Base-by-base conservation (phyloP, 257 asterid species). In the Rubia yunnanensis region DNA sequence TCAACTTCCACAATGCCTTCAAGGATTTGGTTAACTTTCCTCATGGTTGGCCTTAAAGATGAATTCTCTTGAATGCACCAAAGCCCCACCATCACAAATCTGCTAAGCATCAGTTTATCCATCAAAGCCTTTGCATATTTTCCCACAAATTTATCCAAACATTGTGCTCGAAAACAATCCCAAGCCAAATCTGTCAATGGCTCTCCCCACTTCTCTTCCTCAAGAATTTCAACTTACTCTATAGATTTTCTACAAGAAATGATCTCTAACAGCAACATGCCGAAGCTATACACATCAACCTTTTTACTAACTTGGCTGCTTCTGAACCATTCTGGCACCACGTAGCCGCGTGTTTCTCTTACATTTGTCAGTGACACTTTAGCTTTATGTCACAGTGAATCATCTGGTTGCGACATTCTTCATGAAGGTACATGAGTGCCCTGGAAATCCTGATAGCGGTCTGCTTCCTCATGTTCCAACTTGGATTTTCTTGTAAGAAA, bases 401-500 rank as follows among this genome's bases (percentile, higher is more conserved):
- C 4, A 35, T 35, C 9, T 4, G 39, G 9, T 3, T 35, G 39
- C 9, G 4, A 8, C 39, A 35, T 35, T 35, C 39, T 35, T 35
- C 39, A 35, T 35, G 39, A 4, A 35, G 39, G 39, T 35, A 35
- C 4, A 35, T 9, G 9, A 35, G 39, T 9, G 6, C 39, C 39
- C 69, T 62, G 2, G 84, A 61, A 3, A 80, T 49, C 30, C 85
- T 91, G 0, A 72, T 7, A 0, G 87, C 87, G 4, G 76, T 75
- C 48, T 76, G 76, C n/a, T 73, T 65, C 80, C 92, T 83, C 54
- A 62, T 66, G 14, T 44, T 76, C 92, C 92, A 87, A 36, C 72
- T 77, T 1, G 82, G 81, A 10, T 58, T 88, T 10, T 5, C 24
- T n/a, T n/a, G n/a, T 65, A 67, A 4, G 70, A 68, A 49, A 1